Evolutionary conservation across 2,329 filamentous ascomycete genomes (phyloP), one percentile per base, ranked within the genome.

Genomic region (Blastomyces percursus): DNA sequence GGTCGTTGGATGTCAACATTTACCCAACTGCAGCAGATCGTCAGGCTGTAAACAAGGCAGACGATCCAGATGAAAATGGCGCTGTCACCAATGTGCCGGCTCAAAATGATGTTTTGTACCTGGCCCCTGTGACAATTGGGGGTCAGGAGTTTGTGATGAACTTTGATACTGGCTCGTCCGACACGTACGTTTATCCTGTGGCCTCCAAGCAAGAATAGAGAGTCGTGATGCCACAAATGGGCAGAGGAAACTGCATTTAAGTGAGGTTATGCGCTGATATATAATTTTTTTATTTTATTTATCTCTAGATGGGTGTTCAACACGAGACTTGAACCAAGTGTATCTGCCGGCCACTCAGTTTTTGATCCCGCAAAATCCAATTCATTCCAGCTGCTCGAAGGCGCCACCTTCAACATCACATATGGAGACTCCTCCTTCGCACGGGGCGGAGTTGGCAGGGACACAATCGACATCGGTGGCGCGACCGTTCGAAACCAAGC

Each of bases 131-230:
- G 60, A 81, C 72, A n/a, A 82, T 91, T 66, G 88, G 88, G 64
- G 86, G 85, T 5, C 87, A 90, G 75, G 81, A 79, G 4, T 69
- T 91, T 63, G 84, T 85, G 69, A 76, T 91, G 71, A 84, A 89
- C 72, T 89, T 91, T 70, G 88, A 91, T 74, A 87, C 86, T n/a
- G 88, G 88, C 62, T 90, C 87, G 1, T 83, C 87, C 14, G 88
- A 90, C 73, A 80, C 89, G 77, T 84, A 79, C 71, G 81, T 72
- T 72, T 40, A 56, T 40, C 21, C n/a, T n/a, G 12, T 55, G 30
- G 35, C n/a, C 5, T n/a, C 40, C 21, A 19, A 27, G 32, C 21
- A 19, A 27, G 32, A 32, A 16, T 30, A 16, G 21, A n/a, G 57
- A 27, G 24, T 9, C 9, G n/a, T 19, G n/a, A 40, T 38, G 19